Evolutionary conservation across 208 protist species (phyloP).

Genomic region (Crithidia expoeki): DNA sequence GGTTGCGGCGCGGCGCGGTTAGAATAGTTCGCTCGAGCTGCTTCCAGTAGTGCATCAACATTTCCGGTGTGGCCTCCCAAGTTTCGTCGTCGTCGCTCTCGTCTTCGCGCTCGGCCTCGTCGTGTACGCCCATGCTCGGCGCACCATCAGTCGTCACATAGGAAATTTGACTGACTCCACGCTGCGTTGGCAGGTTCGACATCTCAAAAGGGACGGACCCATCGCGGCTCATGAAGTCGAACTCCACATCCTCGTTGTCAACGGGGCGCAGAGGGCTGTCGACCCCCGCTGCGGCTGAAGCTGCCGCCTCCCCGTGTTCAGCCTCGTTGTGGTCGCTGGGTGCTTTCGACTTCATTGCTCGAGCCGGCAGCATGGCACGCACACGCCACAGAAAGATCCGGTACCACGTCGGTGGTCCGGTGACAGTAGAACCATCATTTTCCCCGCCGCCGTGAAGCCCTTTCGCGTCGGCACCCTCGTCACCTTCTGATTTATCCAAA

Average conservation of each 20-base stretch:
- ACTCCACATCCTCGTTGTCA: background rate
- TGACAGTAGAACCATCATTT: background rate
- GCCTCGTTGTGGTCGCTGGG: background rate
- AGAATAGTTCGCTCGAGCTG: conserved; percentile 40
- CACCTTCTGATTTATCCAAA: background rate
- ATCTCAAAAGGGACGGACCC: conserved; percentile 11
- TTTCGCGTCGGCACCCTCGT: background rate
- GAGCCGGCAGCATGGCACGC: background rate
- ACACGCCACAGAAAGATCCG: background rate
- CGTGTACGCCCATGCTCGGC: background rate
- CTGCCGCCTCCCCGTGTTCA: background rate
- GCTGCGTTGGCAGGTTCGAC: conserved; percentile 18
- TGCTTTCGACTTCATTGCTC: background rate
- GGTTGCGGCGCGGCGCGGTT: conserved; percentile 25
- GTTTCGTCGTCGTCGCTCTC: conserved; percentile 32
- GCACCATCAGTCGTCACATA: background rate
- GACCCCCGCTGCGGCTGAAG: background rate
- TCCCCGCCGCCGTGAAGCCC: background rate
- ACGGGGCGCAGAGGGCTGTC: background rate
- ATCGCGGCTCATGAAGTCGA: conserved; percentile 16
- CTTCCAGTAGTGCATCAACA: conserved; percentile 47
- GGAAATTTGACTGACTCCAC: background rate
- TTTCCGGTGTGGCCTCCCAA: conserved; percentile 29
- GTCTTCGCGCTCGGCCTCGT: conserved; percentile 17
- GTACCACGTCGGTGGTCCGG: background rate